Evolutionary conservation across 192 early-diverging fungal species (phyloP), one percentile per base, ranked within the genome.

Genomic region (Coemansia sp.): DNA sequence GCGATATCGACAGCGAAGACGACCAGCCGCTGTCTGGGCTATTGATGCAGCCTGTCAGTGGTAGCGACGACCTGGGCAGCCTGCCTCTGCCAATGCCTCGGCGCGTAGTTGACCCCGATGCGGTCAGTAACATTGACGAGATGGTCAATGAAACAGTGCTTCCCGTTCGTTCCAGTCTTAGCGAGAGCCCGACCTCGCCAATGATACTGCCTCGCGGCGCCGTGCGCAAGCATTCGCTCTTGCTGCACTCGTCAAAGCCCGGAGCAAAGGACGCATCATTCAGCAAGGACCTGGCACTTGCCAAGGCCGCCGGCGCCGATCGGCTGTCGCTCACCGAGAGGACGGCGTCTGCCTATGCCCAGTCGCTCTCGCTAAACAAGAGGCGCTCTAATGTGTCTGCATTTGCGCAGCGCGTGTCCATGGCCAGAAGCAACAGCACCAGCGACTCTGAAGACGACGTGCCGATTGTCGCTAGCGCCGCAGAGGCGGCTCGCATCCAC

Each of bases 21-120:
- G 71, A 73, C 61, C 76, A 67, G 64, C 76, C 76, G 18, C 58
- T 79, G 25, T 79, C 76, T 5, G 63, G 71, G 1, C 47, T 79
- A 30, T 61, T 79, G 16, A 29, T 67, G 52, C 64, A 68, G 47
- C 61, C 67, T 25, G 55, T 47, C 19, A 32, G 34, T 0, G 64
- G 59, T 45, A 45, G 29, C 35, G 76, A 73, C 16, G 76, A 79
- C 3, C 49, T 73, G 30, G 67, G 76, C 29, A 64, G 61, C 55
- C 35, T 79, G 54, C 76, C 76, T 7, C 62, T 79, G 6, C 75
- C 75, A 39, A 62, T 69, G 58, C 76, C 76, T 3, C 71, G 67
- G 4, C 71, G 62, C 30, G 55, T 79, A 1, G 46, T 60, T 3
- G 76, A 79, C 24, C 76, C 76, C 3, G 70, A 78, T 39, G 60